phyloP scores from a whole-genome alignment of 164 flowering plant genomes.

The Umbellularia californica region DNA sequence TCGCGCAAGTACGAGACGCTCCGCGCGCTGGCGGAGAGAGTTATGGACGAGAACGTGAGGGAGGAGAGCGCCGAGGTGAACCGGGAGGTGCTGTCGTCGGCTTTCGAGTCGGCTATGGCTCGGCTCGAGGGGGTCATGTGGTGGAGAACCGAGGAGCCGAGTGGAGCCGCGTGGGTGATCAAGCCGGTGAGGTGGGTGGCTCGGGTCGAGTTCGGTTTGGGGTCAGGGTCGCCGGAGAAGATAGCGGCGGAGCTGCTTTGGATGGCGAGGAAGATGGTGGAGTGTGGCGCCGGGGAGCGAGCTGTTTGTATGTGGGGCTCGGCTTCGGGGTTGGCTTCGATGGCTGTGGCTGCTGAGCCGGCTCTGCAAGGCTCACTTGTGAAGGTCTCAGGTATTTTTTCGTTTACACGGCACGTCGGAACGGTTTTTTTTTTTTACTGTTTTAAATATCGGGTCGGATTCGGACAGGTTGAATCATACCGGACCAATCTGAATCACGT shows the following conservation, averaged over 20 bases:
- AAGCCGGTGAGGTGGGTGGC: constrained; percentile 23
- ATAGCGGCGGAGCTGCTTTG: constrained; percentile 80
- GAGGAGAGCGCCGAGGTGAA: constrained; percentile 49
- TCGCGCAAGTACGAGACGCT: constrained; percentile 79
- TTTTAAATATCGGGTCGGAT: too few species aligned
- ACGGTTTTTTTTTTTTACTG: too few species aligned
- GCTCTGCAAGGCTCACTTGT: constrained; percentile 56
- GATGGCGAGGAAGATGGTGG: constrained; percentile 63
- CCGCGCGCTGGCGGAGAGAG: constrained; percentile 57
- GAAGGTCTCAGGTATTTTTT: constrained; percentile 50
- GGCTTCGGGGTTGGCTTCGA: constrained; percentile 56
- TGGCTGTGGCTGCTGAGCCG: constrained; percentile 58
- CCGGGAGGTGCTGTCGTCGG: constrained; percentile 48
- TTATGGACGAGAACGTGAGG: constrained; percentile 59
- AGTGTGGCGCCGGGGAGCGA: constrained; percentile 53
- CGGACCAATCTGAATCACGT: too few species aligned
- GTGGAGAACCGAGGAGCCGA: background rate
- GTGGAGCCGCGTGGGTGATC: constrained; percentile 5
- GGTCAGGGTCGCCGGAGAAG: constrained; percentile 52
- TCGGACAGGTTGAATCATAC: too few species aligned
- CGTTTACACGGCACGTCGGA: background rate
- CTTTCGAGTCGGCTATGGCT: constrained; percentile 47
- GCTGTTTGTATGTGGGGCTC: constrained; percentile 63
- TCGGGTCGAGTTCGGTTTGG: background rate
- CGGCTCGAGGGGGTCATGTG: background rate